Percentiles rank a stretch among this genome's conserved stretches.
These are phyloP conservation scores for Delphinella strobiligena DNA, from an alignment of 2,329 filamentous ascomycete genomes.

Conservation along the genomic window DNA sequence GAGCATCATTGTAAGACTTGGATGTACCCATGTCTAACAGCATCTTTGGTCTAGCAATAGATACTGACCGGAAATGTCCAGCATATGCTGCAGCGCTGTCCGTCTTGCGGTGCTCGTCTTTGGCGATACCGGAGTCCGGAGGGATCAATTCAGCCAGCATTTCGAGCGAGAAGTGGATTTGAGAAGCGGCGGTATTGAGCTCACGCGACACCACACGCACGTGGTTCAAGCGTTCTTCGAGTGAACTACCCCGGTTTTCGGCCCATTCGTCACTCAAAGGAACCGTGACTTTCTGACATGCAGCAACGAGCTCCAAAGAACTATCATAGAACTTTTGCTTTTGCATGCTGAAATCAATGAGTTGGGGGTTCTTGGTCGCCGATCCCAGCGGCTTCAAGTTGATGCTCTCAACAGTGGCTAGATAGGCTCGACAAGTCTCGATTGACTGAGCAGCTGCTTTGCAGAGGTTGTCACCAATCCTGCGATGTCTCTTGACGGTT, in stretches of 20 bases:
- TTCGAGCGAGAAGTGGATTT: slow-evolving; percentile 79
- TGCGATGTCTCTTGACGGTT: slow-evolving; percentile 62
- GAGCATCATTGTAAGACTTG: slow-evolving; percentile 50
- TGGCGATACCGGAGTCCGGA: slow-evolving; percentile 26
- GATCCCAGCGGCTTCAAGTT: slow-evolving; percentile 71
- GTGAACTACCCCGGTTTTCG: slow-evolving; percentile 75
- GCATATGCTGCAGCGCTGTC: slow-evolving; percentile 20
- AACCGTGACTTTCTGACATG: slow-evolving; percentile 82
- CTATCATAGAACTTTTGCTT: slow-evolving; percentile 93
- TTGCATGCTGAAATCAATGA: slow-evolving; percentile 76
- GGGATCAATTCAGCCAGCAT: slow-evolving; percentile 73
- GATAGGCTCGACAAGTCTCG: slow-evolving; percentile 82
- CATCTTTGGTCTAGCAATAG: slow-evolving; percentile 34
- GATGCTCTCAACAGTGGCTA: slow-evolving; percentile 81
- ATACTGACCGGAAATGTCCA: slow-evolving; percentile 17
- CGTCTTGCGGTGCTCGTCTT: slow-evolving; percentile 27
- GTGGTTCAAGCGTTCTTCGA: slow-evolving; percentile 74
- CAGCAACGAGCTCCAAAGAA: slow-evolving; percentile 75
- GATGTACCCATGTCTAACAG: slow-evolving; percentile 45
- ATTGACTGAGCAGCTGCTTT: slow-evolving; percentile 65
- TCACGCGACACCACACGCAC: slow-evolving; percentile 68
- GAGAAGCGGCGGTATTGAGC: slow-evolving; percentile 73
- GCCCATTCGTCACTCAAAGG: slow-evolving; percentile 93
- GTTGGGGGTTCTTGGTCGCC: slow-evolving; percentile 69
- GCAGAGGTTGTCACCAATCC: slow-evolving; percentile 74